Evolutionary conservation across 1,284 basidiomycete genomes (phyloP), one percentile per base, ranked within the genome.

Genomic region (Cutaneotrichosporon sp.): DNA sequence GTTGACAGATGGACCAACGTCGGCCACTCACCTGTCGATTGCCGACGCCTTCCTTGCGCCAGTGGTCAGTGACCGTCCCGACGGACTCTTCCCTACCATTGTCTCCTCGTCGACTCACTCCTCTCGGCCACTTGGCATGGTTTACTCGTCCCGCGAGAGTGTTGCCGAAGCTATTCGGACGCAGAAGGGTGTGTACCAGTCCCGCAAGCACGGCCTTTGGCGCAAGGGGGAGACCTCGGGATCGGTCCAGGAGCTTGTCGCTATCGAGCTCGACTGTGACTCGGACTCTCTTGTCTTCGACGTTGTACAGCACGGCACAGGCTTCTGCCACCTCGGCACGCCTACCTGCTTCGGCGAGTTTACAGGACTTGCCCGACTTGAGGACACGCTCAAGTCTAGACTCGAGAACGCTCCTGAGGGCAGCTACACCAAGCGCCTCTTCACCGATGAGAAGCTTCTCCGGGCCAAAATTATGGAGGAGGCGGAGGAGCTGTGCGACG

Each of bases 401-500:
- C 78, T 88, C 47, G 76, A 77, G 40, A 81, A 81, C 22, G 90
- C 93, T 0, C 93, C 92, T 0, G 83, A 86, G 58, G 93, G 90
- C 1, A 92, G 88, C 8, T 99, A 99, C 76, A 98, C 96, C 13
- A 84, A 83, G 51, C 79, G 91, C 42, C 77, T 99, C 21, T 97
- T 98, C 74, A 80, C 81, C 52, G 90, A 97, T 66, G 77, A 85
- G 10, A 81, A 82, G 45, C 80, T 99, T 18, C 80, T 98, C 41
- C 82, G 81, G 48, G 86, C 92, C 48, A 99, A 99, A 78, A 91
- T 99, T 58, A 90, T 89, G 83, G 96, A 99, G 74, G 96, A 99
- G 74, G 96, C 96, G 0, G 90, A 94, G 65, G 96, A 99, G 74
- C 81, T 99, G 13, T 94, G 92, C 67, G 80, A 81, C 22, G 96